Conservation (phyloP, 148 eudicot species). For the Agrostemma githago region DNA sequence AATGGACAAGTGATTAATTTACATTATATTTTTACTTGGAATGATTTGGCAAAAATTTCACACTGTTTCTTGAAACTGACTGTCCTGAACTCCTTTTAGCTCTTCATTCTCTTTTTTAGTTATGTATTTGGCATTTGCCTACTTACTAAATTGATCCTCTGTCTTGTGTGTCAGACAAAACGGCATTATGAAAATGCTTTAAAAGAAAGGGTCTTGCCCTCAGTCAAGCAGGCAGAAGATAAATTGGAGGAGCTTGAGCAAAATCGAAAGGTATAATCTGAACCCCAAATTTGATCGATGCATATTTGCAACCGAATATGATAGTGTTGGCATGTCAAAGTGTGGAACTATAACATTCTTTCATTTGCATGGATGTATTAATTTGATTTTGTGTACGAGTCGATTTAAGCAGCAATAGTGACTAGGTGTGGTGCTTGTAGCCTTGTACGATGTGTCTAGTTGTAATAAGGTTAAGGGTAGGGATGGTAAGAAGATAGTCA, state of each 20-base stretch:
- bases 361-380: neutral
- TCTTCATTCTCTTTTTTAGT: neutral
- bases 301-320: conserved; percentile 1
- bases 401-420: neutral
- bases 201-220: conserved; percentile 44
- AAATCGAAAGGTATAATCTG: conserved; percentile 45
- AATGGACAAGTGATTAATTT: neutral
- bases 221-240: conserved; percentile 51
- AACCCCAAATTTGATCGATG: conserved; percentile 11
- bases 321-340: neutral
- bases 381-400: neutral
- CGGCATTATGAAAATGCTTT: conserved; percentile 48
- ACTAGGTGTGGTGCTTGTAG: neutral
- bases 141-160: conserved; percentile 7
- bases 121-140: neutral
- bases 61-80: neutral
- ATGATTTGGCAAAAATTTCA: neutral
- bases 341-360: conserved; percentile 1
- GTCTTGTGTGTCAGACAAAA: conserved; percentile 45
- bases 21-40: neutral
- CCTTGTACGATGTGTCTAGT: neutral
- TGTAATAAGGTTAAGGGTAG: neutral
- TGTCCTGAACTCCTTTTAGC: neutral
- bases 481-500: neutral
- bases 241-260: conserved; percentile 52